Base-by-base conservation (phyloP, 257 asterid genomes). In the Cynanchum wilfordii region DNA sequence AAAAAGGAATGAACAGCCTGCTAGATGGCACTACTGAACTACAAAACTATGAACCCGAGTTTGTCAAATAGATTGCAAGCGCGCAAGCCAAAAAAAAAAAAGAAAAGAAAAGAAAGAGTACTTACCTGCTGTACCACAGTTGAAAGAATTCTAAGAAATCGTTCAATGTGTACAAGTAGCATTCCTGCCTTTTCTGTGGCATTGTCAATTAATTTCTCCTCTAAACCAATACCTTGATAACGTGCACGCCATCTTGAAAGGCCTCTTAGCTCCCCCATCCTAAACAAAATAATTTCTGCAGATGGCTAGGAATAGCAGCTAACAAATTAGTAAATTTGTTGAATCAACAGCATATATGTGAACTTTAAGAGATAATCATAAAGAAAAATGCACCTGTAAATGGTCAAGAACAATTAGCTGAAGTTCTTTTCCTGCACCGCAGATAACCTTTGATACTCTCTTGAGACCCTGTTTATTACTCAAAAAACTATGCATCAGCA, bases 171-270 rank as follows among this genome's bases (percentile, higher is more conserved):
- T 75, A 92, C 81, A 2, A 54, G 59, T 54, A 54, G 22, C 59
- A 54, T 54, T 54, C 59, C 59, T 10, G 59, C 59, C 59, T 54
- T 88, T 84, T 92, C 98, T 64, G 93, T 88, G 62, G 95, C 96
- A 82, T 77, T 84, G 76, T 91, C 93, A 73, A 95, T 86, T 77
- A 92, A 79, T 62, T 83, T 84, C 84, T 91, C 99, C 71, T 90
- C 95, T 83, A 95, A 84, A 60, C 99, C 99, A 81, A 95, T 89
- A 73, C 86, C 87, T 57, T 56, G 81, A 87, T 65, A 95, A 66
- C 98, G 96, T 77, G 98, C 89, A 71, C 94, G 97, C 99, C 99
- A 95, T 82, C 80, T 92, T 77, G 97, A 91, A 82, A 92, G 95
- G 68, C 97, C 97, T 83, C 95, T 86, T 40, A 95, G 85, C 78